Evolutionary conservation across 345 rosid genomes (phyloP).

Genomic region (Heritiera fomes): DNA sequence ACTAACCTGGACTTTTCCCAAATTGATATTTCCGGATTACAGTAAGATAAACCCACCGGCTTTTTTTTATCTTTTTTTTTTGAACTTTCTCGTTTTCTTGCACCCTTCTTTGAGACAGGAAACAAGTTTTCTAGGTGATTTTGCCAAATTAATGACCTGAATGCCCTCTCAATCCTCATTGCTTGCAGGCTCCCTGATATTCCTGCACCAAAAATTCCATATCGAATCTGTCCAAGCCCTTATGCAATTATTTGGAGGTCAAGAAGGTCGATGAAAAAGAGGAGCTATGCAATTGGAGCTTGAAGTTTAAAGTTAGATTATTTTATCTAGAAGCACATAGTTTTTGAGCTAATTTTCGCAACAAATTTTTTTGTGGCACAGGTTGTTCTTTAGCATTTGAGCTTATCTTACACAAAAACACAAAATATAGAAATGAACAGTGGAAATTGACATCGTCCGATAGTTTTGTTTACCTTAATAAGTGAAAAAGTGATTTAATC

Average conservation of each 20-base stretch:
- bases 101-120: background rate
- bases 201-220: constrained; percentile 65
- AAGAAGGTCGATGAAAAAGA: constrained; percentile 48
- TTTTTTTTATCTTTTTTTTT: no score
- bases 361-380: background rate
- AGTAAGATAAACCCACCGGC: constrained; percentile 40
- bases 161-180: no score
- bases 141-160: no score
- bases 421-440: background rate
- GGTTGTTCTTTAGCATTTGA: background rate
- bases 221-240: constrained; percentile 67
- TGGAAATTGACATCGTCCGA: background rate
- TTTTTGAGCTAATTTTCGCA: background rate
- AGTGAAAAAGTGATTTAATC: no score
- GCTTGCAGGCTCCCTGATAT: constrained; percentile 61
- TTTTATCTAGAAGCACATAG: constrained; percentile 5
- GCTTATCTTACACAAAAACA: background rate
- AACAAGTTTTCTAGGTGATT: background rate
- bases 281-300: constrained; percentile 6
- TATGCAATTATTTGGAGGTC: constrained; percentile 83
- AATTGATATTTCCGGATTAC: constrained; percentile 53
- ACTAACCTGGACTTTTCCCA: constrained; percentile 71
- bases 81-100: no score
- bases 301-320: background rate
- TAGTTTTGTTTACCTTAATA: background rate